Evolutionary conservation across 352 stramenopile species (phyloP).

Genomic region (Phytophthora hibernalis): DNA sequence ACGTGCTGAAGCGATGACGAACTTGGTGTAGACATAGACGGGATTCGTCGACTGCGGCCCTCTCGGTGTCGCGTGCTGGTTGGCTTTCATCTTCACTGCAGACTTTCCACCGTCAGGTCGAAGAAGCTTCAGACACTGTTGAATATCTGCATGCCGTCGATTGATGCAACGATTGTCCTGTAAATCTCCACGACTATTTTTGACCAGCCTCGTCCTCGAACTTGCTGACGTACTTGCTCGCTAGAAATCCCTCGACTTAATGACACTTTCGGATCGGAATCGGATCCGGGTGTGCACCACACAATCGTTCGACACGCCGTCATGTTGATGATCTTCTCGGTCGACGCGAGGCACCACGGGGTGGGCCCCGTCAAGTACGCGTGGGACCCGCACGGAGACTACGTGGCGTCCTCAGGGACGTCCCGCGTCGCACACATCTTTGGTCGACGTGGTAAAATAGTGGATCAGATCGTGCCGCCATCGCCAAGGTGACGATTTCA

Average conservation of each 20-base stretch:
- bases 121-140: slow-evolving; percentile 2
- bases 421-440: slow-evolving; percentile 85
- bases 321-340: slow-evolving; percentile 87
- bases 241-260: no score
- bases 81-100: slow-evolving; percentile 16
- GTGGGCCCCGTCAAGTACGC: slow-evolving; percentile 76
- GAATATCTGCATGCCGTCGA: slow-evolving; percentile 6
- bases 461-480: slow-evolving; percentile 82
- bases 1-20: slow-evolving; percentile 49
- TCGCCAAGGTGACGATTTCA: slow-evolving; percentile 58
- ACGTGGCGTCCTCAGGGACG: slow-evolving; percentile 76
- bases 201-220: slow-evolving; percentile 27
- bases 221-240: slow-evolving; percentile 30
- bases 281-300: no score
- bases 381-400: slow-evolving; percentile 82
- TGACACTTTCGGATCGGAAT: background rate
- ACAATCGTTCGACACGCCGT: no score
- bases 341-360: slow-evolving; percentile 81
- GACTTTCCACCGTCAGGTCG: background rate
- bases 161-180: no score
- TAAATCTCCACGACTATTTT: slow-evolving; percentile 25
- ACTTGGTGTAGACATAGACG: slow-evolving; percentile 58
- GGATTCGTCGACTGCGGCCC: slow-evolving; percentile 43
- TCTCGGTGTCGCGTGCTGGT: slow-evolving; percentile 16
- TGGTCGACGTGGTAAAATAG: slow-evolving; percentile 67